These are phyloP conservation scores for Penicillium atrosanguineum DNA, from an alignment of 495 filamentous ascomycete genomes.

Conservation along the genomic window DNA sequence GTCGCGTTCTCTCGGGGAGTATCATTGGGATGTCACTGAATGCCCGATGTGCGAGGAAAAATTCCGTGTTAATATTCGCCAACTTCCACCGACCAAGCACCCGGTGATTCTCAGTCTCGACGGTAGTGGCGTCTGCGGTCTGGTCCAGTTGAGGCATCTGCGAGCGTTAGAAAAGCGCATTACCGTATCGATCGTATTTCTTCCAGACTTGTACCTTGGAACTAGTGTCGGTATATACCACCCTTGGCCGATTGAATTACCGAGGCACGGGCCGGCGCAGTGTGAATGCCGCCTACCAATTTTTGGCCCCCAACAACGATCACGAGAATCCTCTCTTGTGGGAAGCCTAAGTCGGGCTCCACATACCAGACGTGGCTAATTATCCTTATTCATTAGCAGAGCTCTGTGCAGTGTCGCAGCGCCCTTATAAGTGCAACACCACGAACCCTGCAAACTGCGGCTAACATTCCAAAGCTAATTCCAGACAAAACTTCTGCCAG, in stretches of 20 bases:
- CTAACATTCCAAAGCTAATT: slow-evolving; percentile 1
- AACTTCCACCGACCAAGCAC: slow-evolving; percentile 43
- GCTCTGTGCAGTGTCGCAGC: no score
- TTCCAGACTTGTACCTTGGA: no score
- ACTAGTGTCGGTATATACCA: no score
- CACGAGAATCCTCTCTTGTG: background rate
- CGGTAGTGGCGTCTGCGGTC: slow-evolving; percentile 52
- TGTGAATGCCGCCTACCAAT: background rate
- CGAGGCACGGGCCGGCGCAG: background rate
- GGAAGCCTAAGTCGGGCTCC: background rate
- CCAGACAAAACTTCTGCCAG: background rate
- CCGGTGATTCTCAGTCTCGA: slow-evolving; percentile 55
- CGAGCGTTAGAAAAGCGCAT: slow-evolving; percentile 38
- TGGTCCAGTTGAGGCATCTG: slow-evolving; percentile 48
- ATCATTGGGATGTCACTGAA: slow-evolving; percentile 19
- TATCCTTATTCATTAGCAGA: no score
- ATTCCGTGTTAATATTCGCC: slow-evolving; percentile 23
- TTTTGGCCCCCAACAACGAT: background rate
- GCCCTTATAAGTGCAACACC: background rate
- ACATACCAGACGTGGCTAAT: no score
- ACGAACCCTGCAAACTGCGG: background rate
- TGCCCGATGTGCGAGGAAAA: slow-evolving; percentile 31
- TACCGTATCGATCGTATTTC: slow-evolving; percentile 35
- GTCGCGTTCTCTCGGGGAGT: slow-evolving; percentile 3
- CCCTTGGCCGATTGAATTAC: background rate